Percentiles rank a stretch among this genome's conserved stretches.
phyloP scores from a whole-genome alignment of 495 filamentous ascomycete genomes.

The Daldinia loculata region DNA sequence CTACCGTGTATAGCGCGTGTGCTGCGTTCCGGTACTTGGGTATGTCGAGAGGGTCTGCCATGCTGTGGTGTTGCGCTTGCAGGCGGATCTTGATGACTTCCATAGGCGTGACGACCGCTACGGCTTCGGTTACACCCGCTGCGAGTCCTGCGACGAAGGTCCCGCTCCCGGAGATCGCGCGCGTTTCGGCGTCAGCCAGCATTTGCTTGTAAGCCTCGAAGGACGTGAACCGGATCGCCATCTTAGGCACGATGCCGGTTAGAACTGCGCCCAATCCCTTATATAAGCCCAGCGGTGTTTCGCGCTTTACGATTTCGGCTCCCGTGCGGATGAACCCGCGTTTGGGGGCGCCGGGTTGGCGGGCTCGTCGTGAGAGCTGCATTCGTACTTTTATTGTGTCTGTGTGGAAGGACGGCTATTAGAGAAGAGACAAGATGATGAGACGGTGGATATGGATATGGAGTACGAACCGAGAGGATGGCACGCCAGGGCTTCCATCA shows the following conservation, averaged over 20 bases:
- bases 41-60: conserved; percentile 89
- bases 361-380: conserved; percentile 91
- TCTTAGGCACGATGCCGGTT: conserved; percentile 98
- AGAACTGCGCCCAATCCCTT: conserved; percentile 96
- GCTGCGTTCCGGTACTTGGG: conserved; percentile 98
- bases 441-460: conserved; percentile 11
- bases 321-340: conserved; percentile 91
- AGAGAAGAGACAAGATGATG: conserved; percentile 16
- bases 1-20: conserved; percentile 91
- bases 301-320: conserved; percentile 82
- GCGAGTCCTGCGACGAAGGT: conserved; percentile 92
- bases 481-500: conserved; percentile 98
- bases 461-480: conserved; percentile 87
- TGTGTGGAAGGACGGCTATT: conserved; percentile 36
- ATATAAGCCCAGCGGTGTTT: conserved; percentile 92
- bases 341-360: conserved; percentile 80
- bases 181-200: conserved; percentile 75
- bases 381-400: conserved; percentile 99
- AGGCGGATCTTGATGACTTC: conserved; percentile 98
- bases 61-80: conserved; percentile 94
- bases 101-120: conserved; percentile 96
- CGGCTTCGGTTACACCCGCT: conserved; percentile 95
- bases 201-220: conserved; percentile 94
- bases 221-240: conserved; percentile 98
- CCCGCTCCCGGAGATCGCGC: conserved; percentile 71